Evolutionary conservation across 129 eudicot genomes (phyloP).

Genomic region (Saposhnikovia divaricata): DNA sequence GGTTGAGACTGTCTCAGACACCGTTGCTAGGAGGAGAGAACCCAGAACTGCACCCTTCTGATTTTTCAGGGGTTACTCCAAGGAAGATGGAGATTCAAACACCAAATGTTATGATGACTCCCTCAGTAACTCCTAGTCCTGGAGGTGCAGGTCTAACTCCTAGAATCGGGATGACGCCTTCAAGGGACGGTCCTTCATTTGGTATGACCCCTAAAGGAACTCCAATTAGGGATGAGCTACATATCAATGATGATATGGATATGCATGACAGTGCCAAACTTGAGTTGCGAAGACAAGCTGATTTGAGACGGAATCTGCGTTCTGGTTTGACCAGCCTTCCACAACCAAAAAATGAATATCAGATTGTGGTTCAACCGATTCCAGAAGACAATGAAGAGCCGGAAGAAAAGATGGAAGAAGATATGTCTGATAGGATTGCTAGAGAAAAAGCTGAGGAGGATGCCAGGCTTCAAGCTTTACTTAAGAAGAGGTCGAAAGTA

Average conservation of each 20-base stretch:
- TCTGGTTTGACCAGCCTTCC: constrained; percentile 78
- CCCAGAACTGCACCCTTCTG: constrained; percentile 92
- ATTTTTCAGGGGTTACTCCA: constrained; percentile 96
- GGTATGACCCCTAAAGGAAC: constrained; percentile 93
- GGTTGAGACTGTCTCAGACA: constrained; percentile 83
- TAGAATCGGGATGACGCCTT: constrained; percentile 82
- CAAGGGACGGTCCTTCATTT: constrained; percentile 60
- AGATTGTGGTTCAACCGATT: constrained; percentile 51
- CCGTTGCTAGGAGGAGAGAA: constrained; percentile 96
- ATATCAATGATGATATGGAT: constrained; percentile 86
- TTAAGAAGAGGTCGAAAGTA: constrained; percentile 81
- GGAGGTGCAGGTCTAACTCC: constrained; percentile 71
- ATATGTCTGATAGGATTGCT: constrained; percentile 91
- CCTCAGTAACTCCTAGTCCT: constrained; percentile 81
- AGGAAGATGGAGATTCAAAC: constrained; percentile 80
- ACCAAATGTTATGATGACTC: constrained; percentile 85
- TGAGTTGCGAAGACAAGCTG: constrained; percentile 57
- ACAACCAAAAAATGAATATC: constrained; percentile 93
- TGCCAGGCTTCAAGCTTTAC: constrained; percentile 68
- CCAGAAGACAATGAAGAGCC: constrained; percentile 82
- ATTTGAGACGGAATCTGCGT: constrained; percentile 58
- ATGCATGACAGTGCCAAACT: constrained; percentile 62
- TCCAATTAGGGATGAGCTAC: constrained; percentile 85
- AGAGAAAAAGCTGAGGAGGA: constrained; percentile 96
- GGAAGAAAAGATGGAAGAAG: constrained; percentile 92